Conservation (phyloP, 2,329 filamentous ascomycete species). For the Hymenoscyphus scutula region DNA sequence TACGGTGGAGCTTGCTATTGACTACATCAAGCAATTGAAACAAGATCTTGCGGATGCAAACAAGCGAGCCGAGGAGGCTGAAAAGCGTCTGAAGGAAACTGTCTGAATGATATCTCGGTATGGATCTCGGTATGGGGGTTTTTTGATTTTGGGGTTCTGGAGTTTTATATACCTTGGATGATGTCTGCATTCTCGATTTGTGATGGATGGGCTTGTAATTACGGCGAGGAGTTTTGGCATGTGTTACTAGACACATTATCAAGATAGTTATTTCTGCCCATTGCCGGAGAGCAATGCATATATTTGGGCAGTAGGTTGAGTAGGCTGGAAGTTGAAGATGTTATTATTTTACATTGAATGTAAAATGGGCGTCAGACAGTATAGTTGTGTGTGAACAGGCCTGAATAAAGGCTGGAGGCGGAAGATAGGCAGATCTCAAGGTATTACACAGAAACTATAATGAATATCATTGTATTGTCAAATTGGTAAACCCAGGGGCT, state of each 20-base stretch:
- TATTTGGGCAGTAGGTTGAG: not conserved
- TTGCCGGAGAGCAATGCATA: not conserved
- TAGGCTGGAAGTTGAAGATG: not conserved
- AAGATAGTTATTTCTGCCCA: not conserved
- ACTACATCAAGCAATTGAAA: constrained; percentile 86
- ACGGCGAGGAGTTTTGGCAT: not conserved
- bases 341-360: not conserved
- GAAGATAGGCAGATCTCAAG: too few relatives aligned
- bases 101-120: constrained; percentile 13
- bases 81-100: constrained; percentile 26
- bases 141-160: constrained; percentile 11
- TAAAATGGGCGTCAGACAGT: not conserved
- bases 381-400: not conserved
- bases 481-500: too few relatives aligned
- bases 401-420: too few relatives aligned
- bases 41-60: constrained; percentile 67
- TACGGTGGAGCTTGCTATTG: constrained; percentile 95
- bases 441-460: too few relatives aligned
- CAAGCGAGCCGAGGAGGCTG: constrained; percentile 48
- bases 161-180: constrained; percentile 8
- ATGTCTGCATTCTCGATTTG: not conserved
- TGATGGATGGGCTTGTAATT: not conserved
- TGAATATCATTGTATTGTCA: too few relatives aligned
- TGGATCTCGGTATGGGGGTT: constrained; percentile 7
- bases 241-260: constrained; percentile 1